Evolutionary conservation across 306 rosid genomes (phyloP), one percentile per base, ranked within the genome.

Genomic region (Citrullus mucosospermus): DNA sequence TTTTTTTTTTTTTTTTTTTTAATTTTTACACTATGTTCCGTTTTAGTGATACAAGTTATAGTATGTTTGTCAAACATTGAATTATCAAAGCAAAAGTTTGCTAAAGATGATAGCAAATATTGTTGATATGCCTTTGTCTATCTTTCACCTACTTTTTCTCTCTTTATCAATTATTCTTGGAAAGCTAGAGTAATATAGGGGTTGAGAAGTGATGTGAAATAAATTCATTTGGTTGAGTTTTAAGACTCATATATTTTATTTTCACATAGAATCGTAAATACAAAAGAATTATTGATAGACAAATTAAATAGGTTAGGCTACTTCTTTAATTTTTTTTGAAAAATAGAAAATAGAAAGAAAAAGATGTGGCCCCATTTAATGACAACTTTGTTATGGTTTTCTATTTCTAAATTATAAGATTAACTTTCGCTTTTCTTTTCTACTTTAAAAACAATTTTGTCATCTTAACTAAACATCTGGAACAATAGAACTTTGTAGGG

Each of bases 51-150:
- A 86, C 89, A 54, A 82, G 90, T 85, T 88, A 79, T 82, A 51
- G 32, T 74, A 85, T 87, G 90, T 90, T 88, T 89, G 87, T 85
- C 86, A 85, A 88, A 90, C 60, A 68, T 85, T 81, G 85, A 82
- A 85, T 85, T 36, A 83, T 86, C 84, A 85, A 80, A 88, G 83
- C 51, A 83, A 83, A 81, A 88, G 83, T 81, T 83, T 74, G 78
- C 63, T 74, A 5, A 74, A 74, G 50, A 74, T 54, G 25, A 34
- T 53, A 53, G 62, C 78, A 74, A 74, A 51, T 74, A 34, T 50
- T 74, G 63, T 48, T 53, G 28, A 53, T 74, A 32, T 74, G 78
- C 63, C 77, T 20, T 74, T 74, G 10, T 34, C 48, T 6, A 51
- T 34, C 80, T 85, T 76, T 85, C 84, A 85, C 83, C 87, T 74